Percentiles rank a stretch among this genome's conserved stretches.
Evolutionary conservation across 2,329 filamentous ascomycete genomes (phyloP).

Genomic region (Cladosporium sp.): DNA sequence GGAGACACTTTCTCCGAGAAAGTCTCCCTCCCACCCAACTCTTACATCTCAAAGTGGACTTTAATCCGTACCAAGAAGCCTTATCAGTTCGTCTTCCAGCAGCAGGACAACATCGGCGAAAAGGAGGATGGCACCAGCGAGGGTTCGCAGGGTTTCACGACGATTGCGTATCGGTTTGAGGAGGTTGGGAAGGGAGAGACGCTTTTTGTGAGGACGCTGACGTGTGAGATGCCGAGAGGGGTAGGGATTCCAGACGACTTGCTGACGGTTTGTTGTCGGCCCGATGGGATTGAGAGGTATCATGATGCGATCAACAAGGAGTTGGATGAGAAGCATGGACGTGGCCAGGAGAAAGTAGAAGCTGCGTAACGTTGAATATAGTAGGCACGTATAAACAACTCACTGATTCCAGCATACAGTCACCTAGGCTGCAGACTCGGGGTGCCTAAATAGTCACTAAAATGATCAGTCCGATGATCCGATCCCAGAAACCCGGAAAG

Average conservation of each 20-base stretch:
- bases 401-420: too few relatives aligned
- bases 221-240: constrained; percentile 19
- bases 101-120: constrained; percentile 19
- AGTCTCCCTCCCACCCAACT: constrained; percentile 20
- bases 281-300: constrained; percentile 23
- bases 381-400: too few relatives aligned
- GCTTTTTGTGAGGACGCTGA: constrained; percentile 21
- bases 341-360: background rate
- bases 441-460: background rate
- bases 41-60: constrained; percentile 19
- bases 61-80: constrained; percentile 19
- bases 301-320: constrained; percentile 21
- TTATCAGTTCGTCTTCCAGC: constrained; percentile 20
- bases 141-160: constrained; percentile 19
- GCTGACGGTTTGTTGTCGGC: constrained; percentile 19
- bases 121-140: constrained; percentile 16
- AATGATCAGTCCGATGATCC: background rate
- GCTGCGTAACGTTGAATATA: too few relatives aligned
- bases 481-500: too few relatives aligned
- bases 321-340: constrained; percentile 8
- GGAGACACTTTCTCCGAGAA: constrained; percentile 20
- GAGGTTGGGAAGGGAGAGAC: constrained; percentile 21
- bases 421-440: too few relatives aligned
- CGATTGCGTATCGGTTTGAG: constrained; percentile 23
- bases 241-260: constrained; percentile 20